These are phyloP conservation scores for Talaromyces islandicus DNA, from an alignment of 2,329 filamentous ascomycete genomes.

Conservation along the genomic window DNA sequence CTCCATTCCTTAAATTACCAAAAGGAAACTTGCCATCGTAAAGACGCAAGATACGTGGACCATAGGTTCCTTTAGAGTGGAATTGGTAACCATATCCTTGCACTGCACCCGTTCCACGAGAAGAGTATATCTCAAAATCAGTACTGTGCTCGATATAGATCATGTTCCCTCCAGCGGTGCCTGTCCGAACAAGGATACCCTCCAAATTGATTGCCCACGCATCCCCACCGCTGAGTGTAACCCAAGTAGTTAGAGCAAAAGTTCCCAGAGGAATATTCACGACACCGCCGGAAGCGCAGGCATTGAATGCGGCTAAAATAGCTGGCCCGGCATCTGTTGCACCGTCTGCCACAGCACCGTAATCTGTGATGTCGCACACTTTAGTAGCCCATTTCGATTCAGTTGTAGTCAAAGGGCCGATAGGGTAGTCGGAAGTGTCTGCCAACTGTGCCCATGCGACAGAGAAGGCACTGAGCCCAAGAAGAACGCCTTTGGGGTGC, in stretches of 20 bases:
- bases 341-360: constrained; percentile 46
- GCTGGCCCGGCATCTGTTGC: constrained; percentile 32
- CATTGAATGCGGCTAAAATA: constrained; percentile 8
- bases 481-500: constrained; percentile 2
- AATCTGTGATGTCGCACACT: constrained; percentile 45
- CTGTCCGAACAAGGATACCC: constrained; percentile 18
- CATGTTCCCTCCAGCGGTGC: constrained; percentile 7
- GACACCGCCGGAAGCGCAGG: constrained; percentile 44
- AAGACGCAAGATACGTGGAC: constrained; percentile 43
- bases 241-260: constrained; percentile 44
- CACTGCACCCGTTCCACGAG: constrained; percentile 39
- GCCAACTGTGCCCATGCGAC: constrained; percentile 1
- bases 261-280: constrained; percentile 45
- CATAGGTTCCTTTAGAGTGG: constrained; percentile 35
- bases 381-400: constrained; percentile 13
- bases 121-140: constrained; percentile 47
- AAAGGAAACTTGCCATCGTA: constrained; percentile 23
- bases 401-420: constrained; percentile 6
- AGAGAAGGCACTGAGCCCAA: not conserved
- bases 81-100: constrained; percentile 47
- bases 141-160: constrained; percentile 8
- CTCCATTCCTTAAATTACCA: not conserved
- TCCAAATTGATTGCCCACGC: constrained; percentile 47
- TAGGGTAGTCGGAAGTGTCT: constrained; percentile 3
- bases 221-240: constrained; percentile 39